Base-by-base conservation (phyloP, 495 filamentous ascomycete species). In the Apodospora peruviana region DNA sequence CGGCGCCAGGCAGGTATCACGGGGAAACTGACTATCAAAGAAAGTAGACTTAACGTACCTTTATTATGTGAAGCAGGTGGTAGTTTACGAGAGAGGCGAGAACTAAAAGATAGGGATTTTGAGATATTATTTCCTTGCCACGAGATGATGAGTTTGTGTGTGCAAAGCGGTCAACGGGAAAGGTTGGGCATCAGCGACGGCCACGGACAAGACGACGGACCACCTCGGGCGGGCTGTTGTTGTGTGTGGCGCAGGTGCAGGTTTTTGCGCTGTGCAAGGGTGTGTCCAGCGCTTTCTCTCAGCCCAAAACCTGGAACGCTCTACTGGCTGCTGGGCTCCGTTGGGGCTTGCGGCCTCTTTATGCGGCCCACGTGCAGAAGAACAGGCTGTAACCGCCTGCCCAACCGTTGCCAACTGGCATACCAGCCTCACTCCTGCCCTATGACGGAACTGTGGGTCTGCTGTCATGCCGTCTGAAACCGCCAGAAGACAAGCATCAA, bases 171-270 rank as follows among this genome's bases (percentile, higher is more conserved):
- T 65, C 62, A 66, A 45, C 47, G 22, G 38, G 45, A 40, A 56
- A 59, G 53, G 62, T 67, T 67, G 64, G 64, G 64, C 64, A 67
- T 59, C 65, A 66, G 56, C 45, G 53, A 41, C n/a, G 37, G 29
- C 23, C 16, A 23, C 35, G 27, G 22, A 39, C 27, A 14, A 22
- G 21, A 32, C 7, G 27, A 32, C 14, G 27, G n/a, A n/a, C n/a
- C n/a, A 7, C 27, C 14, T 32, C 7, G 7, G 27, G 27, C 27
- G 27, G 27, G 27, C 27, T 32, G 27, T 32, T 32, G 7, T 32
- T 7, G 27, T 32, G 36, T 45, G 40, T 32, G 42, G 45, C 37
- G 29, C 25, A 56, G 29, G 38, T 22, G 53, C 27, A 23, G 34
- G 36, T 35, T 56, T 52, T 60, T 59, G 53, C 56, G 50, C 53